Base-by-base conservation (phyloP, 768 basidiomycete genomes). In the Termitomyces sp. region DNA sequence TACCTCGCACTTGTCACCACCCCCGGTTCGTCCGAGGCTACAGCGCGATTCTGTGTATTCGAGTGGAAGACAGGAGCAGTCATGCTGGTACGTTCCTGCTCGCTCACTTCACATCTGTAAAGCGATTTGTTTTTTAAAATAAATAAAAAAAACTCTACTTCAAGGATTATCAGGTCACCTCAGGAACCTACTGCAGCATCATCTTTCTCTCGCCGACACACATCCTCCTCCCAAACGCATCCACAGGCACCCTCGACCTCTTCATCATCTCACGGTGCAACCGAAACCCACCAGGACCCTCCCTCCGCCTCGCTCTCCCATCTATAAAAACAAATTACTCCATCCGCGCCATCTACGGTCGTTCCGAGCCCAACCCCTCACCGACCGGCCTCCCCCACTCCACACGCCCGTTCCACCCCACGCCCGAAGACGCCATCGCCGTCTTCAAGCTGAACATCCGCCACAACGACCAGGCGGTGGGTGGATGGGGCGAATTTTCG, bases 21-120 rank as follows among this genome's bases (percentile, higher is more conserved):
- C 2, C 69, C 68, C 52, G 57, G 62, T 22, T 43, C 46, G 1
- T 30, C 34, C 24, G 51, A 47, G 2, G 61, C 59, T 0, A 44
- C 61, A 5, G 71, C 77, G 53, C 58, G 60, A 4, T 61, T 81
- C 17, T 77, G 70, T 46, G 63, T 79, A 2, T 78, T 68, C 52
- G 67, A 79, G 26, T 81, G 79, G 79, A 68, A 66, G 58, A 73
- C 68, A 0, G 74, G 72, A 5, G 59, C 58, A 8, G 55, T 72
- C 3, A 67, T 68, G 54, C 65, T 71, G 60, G 77, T 77, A 50
- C 22, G 72, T 63, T 34, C 11, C 6, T 4, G 17, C 8, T 15
- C 5, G 37, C 35, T 15, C 9, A 15, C 8, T 35, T 14, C 17
- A 8, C 24, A 24, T 21, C 5, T 17, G 10, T 34, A 10, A 44